Base-by-base conservation (phyloP, 192 early-diverging fungal species). In the Entomortierella chlamydospora region DNA sequence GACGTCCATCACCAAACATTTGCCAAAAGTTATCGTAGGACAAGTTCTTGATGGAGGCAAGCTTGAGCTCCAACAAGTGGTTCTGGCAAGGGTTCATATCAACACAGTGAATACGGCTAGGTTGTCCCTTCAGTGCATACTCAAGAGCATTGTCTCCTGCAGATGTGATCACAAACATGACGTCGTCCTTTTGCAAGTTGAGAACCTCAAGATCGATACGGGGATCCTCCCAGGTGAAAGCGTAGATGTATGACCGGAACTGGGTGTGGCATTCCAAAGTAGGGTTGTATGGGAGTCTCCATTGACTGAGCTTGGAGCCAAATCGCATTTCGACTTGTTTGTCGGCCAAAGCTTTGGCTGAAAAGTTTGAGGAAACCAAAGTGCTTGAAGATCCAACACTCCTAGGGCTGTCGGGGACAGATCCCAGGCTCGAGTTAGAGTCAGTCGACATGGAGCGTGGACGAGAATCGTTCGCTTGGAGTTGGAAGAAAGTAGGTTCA, bases 61-160 rank as follows among this genome's bases (percentile, higher is more conserved):
- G 84, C 73, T 96, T 96, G 62, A 96, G 88, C 81, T 96, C 94
- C 18, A 96, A 87, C 61, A 96, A 83, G 73, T 96, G 90, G 83
- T 96, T 96, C 73, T 96, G 94, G 82, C 94, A 96, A n/a, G 94
- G 94, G 65, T 96, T 96, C 86, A 96, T 88, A 78, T 96, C 94
- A 31, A 94, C 87, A 71, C 91, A 92, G 80, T 96, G 92, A 34
- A 96, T 90, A 8, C 88, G 78, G 18, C 86, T 82, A 4, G 89
- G 90, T 20, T 84, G 81, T 42, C 90, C 91, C 66, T 95, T 87
- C 20, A 87, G 66, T 18, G 91, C 91, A 71, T 94, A 95, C 59
- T 94, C 93, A 22, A 94, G 82, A 20, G 89, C 90, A 61, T 95
- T 94, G 82, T 93, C 92, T 28, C 93, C 94, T 0, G 93, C 93